Percentiles rank a stretch among this genome's conserved stretches.
Conservation (phyloP, 192 early-diverging fungal species). For the Coemansia brasiliensis region DNA sequence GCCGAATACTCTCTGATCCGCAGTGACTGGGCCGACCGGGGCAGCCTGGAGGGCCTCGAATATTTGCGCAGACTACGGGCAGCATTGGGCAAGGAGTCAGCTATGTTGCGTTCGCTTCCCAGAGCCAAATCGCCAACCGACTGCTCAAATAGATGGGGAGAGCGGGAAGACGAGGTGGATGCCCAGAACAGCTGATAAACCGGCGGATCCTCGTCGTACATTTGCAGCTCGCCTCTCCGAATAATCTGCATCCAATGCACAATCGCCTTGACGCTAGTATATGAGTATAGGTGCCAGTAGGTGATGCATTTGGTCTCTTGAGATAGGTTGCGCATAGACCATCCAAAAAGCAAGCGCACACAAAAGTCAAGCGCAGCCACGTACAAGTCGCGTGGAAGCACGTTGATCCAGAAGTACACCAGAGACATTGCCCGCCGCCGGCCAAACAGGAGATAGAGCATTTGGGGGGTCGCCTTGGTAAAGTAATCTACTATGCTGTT, state of each 20-base stretch:
- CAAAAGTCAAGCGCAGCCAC: constrained; percentile 71
- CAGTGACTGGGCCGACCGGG: constrained; percentile 13
- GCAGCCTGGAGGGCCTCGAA: constrained; percentile 23
- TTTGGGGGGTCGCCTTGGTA: constrained; percentile 79
- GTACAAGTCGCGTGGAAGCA: constrained; percentile 74
- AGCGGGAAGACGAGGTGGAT: not conserved
- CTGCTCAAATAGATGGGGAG: not conserved
- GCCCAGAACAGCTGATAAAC: constrained; percentile 46
- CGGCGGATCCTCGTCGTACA: constrained; percentile 86
- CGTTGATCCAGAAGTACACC: constrained; percentile 80
- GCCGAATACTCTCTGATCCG: constrained; percentile 71
- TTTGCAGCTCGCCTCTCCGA: constrained; percentile 78
- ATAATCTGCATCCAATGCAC: constrained; percentile 99
- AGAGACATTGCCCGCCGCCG: constrained; percentile 78
- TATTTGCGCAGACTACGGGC: constrained; percentile 1
- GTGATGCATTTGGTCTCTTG: constrained; percentile 71
- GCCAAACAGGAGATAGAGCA: constrained; percentile 86
- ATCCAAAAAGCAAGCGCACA: constrained; percentile 80
- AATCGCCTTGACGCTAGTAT: constrained; percentile 84
- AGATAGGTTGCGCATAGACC: constrained; percentile 70
- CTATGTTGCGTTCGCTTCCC: not conserved
- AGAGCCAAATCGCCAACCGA: not conserved
- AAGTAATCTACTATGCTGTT: constrained; percentile 80
- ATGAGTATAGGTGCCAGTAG: constrained; percentile 87
- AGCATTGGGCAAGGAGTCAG: not conserved